Evolutionary conservation across 108 stramenopile genomes (phyloP).

Genomic region (Mayamaea pseudoterrestris): DNA sequence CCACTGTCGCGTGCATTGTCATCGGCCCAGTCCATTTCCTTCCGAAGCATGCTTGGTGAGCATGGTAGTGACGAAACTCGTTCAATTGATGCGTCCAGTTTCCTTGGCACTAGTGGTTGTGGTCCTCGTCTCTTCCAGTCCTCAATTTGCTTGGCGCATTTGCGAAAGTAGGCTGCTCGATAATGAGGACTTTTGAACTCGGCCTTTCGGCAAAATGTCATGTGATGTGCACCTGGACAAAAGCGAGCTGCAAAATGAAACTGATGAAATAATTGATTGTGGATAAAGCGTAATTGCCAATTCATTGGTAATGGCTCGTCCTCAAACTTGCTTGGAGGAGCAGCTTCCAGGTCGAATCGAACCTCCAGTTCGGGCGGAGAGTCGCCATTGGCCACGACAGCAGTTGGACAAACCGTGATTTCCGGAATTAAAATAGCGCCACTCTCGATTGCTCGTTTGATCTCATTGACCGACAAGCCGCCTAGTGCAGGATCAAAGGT

Average conservation of each 20-base stretch:
- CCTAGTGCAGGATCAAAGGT: conserved; percentile 76
- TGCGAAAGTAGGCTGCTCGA: conserved; percentile 20
- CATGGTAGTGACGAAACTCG: not conserved
- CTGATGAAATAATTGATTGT: conserved; percentile 75
- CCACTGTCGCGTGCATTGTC: conserved; percentile 26
- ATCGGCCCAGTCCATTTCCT: not conserved
- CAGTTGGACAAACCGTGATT: conserved; percentile 74
- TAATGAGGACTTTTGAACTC: conserved; percentile 60
- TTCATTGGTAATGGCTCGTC: conserved; percentile 41
- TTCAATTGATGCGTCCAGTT: not conserved
- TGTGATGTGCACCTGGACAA: conserved; percentile 79
- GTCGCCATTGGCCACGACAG: conserved; percentile 72
- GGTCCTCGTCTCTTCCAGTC: conserved; percentile 55
- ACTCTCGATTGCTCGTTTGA: conserved; percentile 45
- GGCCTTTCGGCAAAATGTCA: conserved; percentile 77
- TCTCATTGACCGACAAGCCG: conserved; percentile 47
- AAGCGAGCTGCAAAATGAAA: conserved; percentile 65
- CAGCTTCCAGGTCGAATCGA: conserved; percentile 76
- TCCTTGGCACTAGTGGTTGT: conserved; percentile 35
- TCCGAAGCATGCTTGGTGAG: no score
- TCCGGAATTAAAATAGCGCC: conserved; percentile 77
- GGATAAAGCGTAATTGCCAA: conserved; percentile 78
- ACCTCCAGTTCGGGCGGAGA: conserved; percentile 74
- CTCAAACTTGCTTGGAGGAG: conserved; percentile 24
- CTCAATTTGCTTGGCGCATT: conserved; percentile 39